Evolutionary conservation across 257 asterid genomes (phyloP).

Genomic region (Striga asiatica): DNA sequence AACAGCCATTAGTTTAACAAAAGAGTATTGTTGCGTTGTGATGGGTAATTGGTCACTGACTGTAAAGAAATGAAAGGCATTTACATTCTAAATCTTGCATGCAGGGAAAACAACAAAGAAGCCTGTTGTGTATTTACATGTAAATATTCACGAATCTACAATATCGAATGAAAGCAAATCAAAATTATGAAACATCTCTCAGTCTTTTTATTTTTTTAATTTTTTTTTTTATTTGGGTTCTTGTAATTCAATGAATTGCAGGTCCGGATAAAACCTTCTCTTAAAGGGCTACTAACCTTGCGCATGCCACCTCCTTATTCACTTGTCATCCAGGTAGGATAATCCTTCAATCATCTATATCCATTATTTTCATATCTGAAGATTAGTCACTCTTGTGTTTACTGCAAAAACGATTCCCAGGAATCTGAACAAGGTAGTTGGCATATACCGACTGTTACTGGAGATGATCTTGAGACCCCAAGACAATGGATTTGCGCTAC

Average conservation of each 20-base stretch:
- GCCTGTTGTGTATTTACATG: no score
- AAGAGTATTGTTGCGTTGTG: not conserved
- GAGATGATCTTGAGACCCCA: conserved; percentile 77
- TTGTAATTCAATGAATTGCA: conserved; percentile 18
- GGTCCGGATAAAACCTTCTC: conserved; percentile 49
- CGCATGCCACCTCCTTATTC: conserved; percentile 97
- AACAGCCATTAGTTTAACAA: no score
- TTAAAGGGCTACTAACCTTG: conserved; percentile 24
- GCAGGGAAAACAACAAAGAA: no score
- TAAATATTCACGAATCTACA: no score
- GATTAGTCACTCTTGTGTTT: conserved; percentile 3
- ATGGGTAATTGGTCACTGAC: not conserved
- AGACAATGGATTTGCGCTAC: conserved; percentile 82
- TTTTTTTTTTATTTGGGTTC: no score
- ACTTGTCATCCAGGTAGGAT: conserved; percentile 60
- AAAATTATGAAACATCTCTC: not conserved
- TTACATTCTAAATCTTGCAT: no score
- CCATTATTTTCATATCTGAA: not conserved
- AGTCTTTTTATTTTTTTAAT: not conserved
- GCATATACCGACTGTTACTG: conserved; percentile 72
- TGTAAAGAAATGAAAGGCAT: not conserved
- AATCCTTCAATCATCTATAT: not conserved
- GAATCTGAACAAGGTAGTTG: conserved; percentile 77
- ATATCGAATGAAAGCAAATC: not conserved
- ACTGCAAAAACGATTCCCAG: conserved; percentile 28